Percentiles rank a stretch among this genome's conserved stretches.
Evolutionary conservation across 257 asterid species (phyloP).

Genomic region (Nicotiana benthamiana): DNA sequence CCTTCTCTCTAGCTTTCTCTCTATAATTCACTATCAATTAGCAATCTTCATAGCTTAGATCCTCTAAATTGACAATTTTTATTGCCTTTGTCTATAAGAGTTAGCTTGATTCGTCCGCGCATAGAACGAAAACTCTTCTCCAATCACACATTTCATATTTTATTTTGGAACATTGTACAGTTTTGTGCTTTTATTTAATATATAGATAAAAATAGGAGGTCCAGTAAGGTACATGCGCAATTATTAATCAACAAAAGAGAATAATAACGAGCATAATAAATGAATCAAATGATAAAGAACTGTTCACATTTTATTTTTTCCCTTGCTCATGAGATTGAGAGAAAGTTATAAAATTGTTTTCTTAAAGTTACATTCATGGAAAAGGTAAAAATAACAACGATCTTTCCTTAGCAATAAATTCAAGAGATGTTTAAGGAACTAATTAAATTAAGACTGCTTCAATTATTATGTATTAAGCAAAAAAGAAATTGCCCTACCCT

Average conservation of each 20-base stretch:
- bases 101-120: too few species aligned
- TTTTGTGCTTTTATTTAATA: too few species aligned
- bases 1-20: too few species aligned
- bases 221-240: too few species aligned
- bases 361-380: not conserved
- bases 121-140: too few species aligned
- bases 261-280: not conserved
- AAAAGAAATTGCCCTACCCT: not conserved
- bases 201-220: too few species aligned
- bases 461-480: constrained; percentile 29
- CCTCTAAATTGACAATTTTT: too few species aligned
- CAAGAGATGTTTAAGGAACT: not conserved
- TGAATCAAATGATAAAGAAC: not conserved
- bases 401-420: constrained; percentile 3
- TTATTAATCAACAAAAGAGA: not conserved
- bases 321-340: not conserved
- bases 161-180: too few species aligned
- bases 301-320: not conserved
- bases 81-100: too few species aligned
- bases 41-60: too few species aligned
- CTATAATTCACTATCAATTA: too few species aligned
- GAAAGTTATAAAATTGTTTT: not conserved
- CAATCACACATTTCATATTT: too few species aligned
- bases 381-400: constrained; percentile 9
- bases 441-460: not conserved